Evolutionary conservation across 1,284 basidiomycete species (phyloP), one percentile per base, ranked within the genome.

Genomic region (Ustilago hordei): DNA sequence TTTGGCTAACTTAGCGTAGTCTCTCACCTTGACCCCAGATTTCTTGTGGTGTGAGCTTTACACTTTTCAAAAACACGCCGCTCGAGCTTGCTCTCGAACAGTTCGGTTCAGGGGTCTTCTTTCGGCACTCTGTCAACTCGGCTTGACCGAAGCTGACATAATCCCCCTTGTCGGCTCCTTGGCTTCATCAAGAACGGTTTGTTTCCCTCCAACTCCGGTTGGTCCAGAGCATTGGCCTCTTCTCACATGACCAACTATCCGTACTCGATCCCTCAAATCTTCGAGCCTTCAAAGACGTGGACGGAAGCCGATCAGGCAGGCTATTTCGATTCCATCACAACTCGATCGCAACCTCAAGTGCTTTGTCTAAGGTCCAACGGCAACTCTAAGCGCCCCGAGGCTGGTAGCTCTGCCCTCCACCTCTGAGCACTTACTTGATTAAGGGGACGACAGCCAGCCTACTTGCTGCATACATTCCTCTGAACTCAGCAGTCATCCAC

Each of bases 221-320:
- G 13, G 19, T 41, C 54, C 2, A 38, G 28, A 50, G 31, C 55
- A 43, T 13, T 34, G 17, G 13, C 39, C 23, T 45, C 23, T 34
- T 11, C 28, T 43, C 55, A 57, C 39, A 57, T 41, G 17, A 43
- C 31, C 41, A 57, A n/a, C 55, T 45, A 43, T 17, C 39, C 28
- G 55, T 45, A 57, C 23, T 13, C 41, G 23, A 13, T 39, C 48
- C n/a, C 23, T 28, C 3, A 28, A 28, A 28, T 28, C 23, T 28
- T 28, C 3, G 23, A 28, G 8, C 28, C n/a, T 31, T 32, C 48
- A n/a, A 31, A 7, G n/a, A 31, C 28, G 2, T 15, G n/a, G 28
- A 32, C 31, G 12, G 8, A 50, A 7, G 41, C 12, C 41, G 7
- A 11, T 15, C 41, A 17, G 2, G 45, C 45, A 48, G 45, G 39